Base-by-base conservation (phyloP, 257 asterid genomes). In the Solanum gandarillasii region DNA sequence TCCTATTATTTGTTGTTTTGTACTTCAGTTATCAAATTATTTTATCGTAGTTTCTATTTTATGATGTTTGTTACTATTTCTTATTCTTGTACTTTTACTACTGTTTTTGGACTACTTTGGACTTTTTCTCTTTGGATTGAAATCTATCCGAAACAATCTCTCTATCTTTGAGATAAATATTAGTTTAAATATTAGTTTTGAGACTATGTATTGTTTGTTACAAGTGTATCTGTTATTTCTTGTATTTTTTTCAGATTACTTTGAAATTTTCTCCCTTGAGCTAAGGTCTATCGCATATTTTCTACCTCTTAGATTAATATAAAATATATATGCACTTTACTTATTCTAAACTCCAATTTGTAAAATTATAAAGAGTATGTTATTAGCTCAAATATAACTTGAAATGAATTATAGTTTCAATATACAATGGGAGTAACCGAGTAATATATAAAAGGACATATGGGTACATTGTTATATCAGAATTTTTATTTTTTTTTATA, bases 61-160 rank as follows among this genome's bases (percentile, higher is more conserved):
- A 20, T 55, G 6, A 7, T 58, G 12, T 58, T 58, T 58, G 68
- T 58, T 58, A 21, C 12, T 58, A 58, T 58, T 21, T 20, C 25
- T 7, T 52, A 52, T 16, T 52, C 23, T 52, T 58, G 68, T 58
- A 8, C 2, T 58, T 58, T 58, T 58, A 18, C 65, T 20, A 55
- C 6, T 1, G 0, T 58, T 58, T 21, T 21, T 21, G 12, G 5
- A 21, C 12, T 58, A 58, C 12, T 58, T 58, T 21, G 5, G 11
- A 8, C 27, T 21, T 58, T 58, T 21, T 55, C 2, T 55, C 6
- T 0, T 55, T 55, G 65, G 3, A 0, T 16, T 4, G n/a, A 55
- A 6, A 18, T 2, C n/a, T 55, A 18, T 55, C 0, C 9, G 2
- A 55, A 55, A 55, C 1, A 58, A 58, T 58, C 0, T 58, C 1